Base-by-base conservation (phyloP, 768 basidiomycete species). In the Mycena metata region DNA sequence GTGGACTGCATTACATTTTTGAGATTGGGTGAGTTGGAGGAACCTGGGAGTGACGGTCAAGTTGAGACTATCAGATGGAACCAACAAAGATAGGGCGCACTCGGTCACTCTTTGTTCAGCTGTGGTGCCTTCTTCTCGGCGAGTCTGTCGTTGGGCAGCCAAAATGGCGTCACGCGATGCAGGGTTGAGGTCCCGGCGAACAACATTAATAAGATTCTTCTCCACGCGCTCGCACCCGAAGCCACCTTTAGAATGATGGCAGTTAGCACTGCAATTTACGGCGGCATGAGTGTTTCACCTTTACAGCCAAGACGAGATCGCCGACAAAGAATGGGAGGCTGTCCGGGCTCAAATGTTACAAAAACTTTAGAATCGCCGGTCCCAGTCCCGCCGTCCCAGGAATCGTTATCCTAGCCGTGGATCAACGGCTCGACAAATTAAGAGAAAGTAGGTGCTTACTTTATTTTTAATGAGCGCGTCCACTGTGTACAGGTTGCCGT, bases 391-490 rank as follows among this genome's bases (percentile, higher is more conserved):
- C 63, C 63, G 12, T 8, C 12, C 63, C 63, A 64, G 13, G 63
- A 56, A 35, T 64, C 66, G n/a, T 68, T 68, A 21, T 68, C 66
- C n/a, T 68, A 26, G 5, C 3, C 5, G 5, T 6, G 39, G 1
- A 35, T 55, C 8, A 17, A 17, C 13, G 19, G 9, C 2, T n/a
- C n/a, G 33, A 3, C 3, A 17, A 24, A 0, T 1, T 6, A 3
- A 9, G 26, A 19, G 11, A 26, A 46, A n/a, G 30, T 2, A 26
- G 4, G 16, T 5, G 39, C 60, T 11, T 33, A 74, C 75, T 49
- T 68, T 66, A 39, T 74, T 74, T 62, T 76, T 74, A 7, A 76
- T 67, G 10, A 76, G 56, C 1, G 69, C 67, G 47, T 74, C 75
- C 5, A 69, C 63, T 6, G 67, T 62, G 33, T 66, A 21, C n/a